Percentiles rank a stretch among this genome's conserved stretches.
phyloP scores from a whole-genome alignment of 2,329 filamentous ascomycete genomes.

The Neonectria sp. region DNA sequence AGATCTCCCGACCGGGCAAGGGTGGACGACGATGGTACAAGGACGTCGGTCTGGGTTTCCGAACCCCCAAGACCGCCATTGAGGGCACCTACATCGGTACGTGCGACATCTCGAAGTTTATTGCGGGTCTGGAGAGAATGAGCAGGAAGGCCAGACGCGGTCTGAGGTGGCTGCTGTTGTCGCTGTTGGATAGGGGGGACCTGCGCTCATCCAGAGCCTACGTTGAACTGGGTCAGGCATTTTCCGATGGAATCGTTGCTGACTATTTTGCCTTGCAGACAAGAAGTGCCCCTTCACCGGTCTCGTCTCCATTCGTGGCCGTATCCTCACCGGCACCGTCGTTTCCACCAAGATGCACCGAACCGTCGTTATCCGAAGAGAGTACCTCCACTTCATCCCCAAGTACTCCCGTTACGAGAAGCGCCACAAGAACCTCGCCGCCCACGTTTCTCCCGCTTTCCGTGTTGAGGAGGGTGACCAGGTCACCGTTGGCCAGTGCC shows the following conservation, averaged over 20 bases:
- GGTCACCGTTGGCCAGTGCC: conserved; percentile 99
- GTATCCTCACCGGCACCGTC: conserved; percentile 99
- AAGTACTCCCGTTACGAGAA: conserved; percentile 99
- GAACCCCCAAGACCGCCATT: conserved; percentile 98
- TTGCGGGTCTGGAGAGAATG: conserved; percentile 25
- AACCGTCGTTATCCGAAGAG: conserved; percentile 98
- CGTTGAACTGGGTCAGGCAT: not conserved
- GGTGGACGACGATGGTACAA: conserved; percentile 97
- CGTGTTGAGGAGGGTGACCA: conserved; percentile 99
- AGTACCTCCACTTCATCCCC: conserved; percentile 99
- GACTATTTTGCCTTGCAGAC: conserved; percentile 71
- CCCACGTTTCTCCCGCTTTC: conserved; percentile 99
- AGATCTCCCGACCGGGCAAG: conserved; percentile 90
- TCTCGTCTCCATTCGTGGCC: conserved; percentile 98
- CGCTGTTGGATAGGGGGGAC: conserved; percentile 8
- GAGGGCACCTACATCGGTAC: conserved; percentile 99
- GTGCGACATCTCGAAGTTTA: conserved; percentile 58
- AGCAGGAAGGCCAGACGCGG: conserved; percentile 2
- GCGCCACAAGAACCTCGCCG: conserved; percentile 99
- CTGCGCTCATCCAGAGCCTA: not conserved
- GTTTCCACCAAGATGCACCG: conserved; percentile 99
- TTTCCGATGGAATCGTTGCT: conserved; percentile 36
- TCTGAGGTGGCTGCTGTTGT: not conserved
- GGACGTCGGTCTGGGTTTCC: conserved; percentile 99
- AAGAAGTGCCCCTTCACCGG: conserved; percentile 99